A percentile compares a stretch with the other conserved stretches of the same genome.
Evolutionary conservation across 2,329 filamentous ascomycete genomes (phyloP).

Genomic region (Ophiocordyceps sinensis): DNA sequence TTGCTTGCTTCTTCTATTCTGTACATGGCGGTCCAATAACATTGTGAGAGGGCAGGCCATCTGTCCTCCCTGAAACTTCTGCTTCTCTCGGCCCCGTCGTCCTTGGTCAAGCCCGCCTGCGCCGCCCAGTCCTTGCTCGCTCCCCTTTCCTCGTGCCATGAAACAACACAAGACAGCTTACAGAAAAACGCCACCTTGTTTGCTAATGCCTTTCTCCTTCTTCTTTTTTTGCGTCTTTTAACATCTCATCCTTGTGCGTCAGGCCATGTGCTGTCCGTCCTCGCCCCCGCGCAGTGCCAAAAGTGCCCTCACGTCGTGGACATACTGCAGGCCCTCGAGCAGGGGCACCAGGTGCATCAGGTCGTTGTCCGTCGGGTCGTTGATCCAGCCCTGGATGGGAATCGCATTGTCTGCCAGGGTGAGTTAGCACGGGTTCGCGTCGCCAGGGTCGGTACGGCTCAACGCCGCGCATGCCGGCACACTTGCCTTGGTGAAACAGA

Average conservation of each 20-base stretch:
- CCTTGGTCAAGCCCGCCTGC: too few species aligned
- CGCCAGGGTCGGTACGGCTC: too few species aligned
- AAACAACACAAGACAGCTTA: background rate
- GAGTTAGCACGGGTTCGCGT: slow-evolving; percentile 1
- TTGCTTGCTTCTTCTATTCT: too few species aligned
- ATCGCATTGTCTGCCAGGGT: slow-evolving; percentile 74
- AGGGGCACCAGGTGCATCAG: slow-evolving; percentile 84
- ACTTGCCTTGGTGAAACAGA: slow-evolving; percentile 89
- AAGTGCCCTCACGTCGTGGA: slow-evolving; percentile 85
- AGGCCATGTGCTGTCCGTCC: slow-evolving; percentile 45
- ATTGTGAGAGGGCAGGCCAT: too few species aligned
- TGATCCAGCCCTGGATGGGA: slow-evolving; percentile 98
- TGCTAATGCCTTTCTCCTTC: background rate
- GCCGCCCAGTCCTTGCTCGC: too few species aligned
- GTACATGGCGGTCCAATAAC: too few species aligned
- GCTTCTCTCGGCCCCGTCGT: too few species aligned
- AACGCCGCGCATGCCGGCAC: background rate
- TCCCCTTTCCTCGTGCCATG: too few species aligned
- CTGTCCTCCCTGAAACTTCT: too few species aligned
- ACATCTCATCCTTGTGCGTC: background rate
- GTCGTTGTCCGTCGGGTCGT: slow-evolving; percentile 92
- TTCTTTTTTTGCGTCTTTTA: background rate
- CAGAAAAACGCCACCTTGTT: background rate
- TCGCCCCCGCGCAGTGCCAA: slow-evolving; percentile 82
- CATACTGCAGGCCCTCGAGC: slow-evolving; percentile 88